Evolutionary conservation across 2,329 filamentous ascomycete genomes (phyloP).

Genomic region (Fusarium fujikuroi): DNA sequence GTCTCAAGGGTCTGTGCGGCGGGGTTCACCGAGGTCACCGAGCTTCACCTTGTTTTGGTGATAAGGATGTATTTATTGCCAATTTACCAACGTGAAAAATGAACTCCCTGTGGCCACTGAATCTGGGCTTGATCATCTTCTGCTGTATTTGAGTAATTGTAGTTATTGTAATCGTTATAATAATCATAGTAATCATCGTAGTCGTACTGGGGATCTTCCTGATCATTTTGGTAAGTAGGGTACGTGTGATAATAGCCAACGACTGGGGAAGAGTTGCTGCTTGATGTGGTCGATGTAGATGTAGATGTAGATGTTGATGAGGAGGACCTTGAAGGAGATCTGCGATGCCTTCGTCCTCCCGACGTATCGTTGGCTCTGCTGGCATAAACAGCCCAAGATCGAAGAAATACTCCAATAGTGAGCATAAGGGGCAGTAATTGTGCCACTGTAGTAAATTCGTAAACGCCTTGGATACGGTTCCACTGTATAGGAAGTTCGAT

Average conservation of each 20-base stretch:
- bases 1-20: slow-evolving; percentile 39
- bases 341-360: not conserved
- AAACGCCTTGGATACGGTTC: slow-evolving; percentile 45
- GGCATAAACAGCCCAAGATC: slow-evolving; percentile 40
- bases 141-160: not conserved
- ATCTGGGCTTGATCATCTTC: not conserved
- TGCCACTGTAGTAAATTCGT: slow-evolving; percentile 42
- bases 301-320: not conserved
- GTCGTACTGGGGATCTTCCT: not conserved
- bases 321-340: not conserved
- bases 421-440: slow-evolving; percentile 50
- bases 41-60: slow-evolving; percentile 20
- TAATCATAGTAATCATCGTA: not conserved
- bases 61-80: not conserved
- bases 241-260: not conserved
- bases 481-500: slow-evolving; percentile 50
- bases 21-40: slow-evolving; percentile 41
- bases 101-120: slow-evolving; percentile 27
- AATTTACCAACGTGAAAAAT: slow-evolving; percentile 16
- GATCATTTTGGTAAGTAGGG: not conserved
- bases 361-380: not conserved
- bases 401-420: slow-evolving; percentile 44
- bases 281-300: not conserved
- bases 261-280: not conserved
- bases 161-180: not conserved